A percentile compares a stretch with the other conserved stretches of the same genome.
These are phyloP conservation scores for Bertia moriformis DNA, from an alignment of 2,329 filamentous ascomycete genomes.

Conservation along the genomic window DNA sequence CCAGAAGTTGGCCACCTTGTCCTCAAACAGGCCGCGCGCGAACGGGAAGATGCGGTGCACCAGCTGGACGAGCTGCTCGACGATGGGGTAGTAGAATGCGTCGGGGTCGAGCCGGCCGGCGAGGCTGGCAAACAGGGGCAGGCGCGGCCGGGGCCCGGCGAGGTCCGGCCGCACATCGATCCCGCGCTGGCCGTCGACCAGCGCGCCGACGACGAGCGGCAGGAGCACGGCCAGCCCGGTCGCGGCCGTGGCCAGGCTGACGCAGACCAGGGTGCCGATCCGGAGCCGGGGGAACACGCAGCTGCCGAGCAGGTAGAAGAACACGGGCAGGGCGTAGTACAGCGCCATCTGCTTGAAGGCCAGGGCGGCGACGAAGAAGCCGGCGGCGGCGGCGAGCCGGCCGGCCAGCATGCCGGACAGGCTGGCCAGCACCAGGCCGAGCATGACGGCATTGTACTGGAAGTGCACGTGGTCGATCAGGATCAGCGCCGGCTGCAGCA, in stretches of 20 bases:
- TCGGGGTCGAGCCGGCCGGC: conserved; percentile 43
- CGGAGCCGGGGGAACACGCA: conserved; percentile 66
- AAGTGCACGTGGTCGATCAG: conserved; percentile 92
- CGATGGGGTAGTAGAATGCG: conserved; percentile 57
- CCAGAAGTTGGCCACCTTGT: conserved; percentile 98
- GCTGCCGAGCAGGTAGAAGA: conserved; percentile 76
- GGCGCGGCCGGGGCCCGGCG: conserved; percentile 40
- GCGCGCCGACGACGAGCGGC: conserved; percentile 58
- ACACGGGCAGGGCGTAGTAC: conserved; percentile 88
- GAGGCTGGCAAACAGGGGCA: conserved; percentile 47
- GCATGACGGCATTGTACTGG: conserved; percentile 98
- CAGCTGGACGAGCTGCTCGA: conserved; percentile 70
- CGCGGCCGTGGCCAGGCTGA: conserved; percentile 57
- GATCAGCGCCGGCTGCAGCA: conserved; percentile 83
- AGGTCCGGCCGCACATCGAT: conserved; percentile 41
- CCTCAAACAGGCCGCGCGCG: conserved; percentile 87
- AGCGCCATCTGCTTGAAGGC: conserved; percentile 99
- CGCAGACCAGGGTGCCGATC: conserved; percentile 53
- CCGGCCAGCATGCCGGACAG: conserved; percentile 81
- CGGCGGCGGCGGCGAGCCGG: conserved; percentile 70
- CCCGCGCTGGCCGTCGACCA: conserved; percentile 55
- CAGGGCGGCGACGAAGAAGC: conserved; percentile 83
- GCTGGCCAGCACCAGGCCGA: conserved; percentile 73
- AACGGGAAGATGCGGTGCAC: conserved; percentile 93
- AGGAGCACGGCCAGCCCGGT: conserved; percentile 64